Evolutionary conservation across 176 grass and related monocot species (phyloP), one percentile per base, ranked within the genome.

Genomic region (sorghum (Sorghum bicolor)): DNA sequence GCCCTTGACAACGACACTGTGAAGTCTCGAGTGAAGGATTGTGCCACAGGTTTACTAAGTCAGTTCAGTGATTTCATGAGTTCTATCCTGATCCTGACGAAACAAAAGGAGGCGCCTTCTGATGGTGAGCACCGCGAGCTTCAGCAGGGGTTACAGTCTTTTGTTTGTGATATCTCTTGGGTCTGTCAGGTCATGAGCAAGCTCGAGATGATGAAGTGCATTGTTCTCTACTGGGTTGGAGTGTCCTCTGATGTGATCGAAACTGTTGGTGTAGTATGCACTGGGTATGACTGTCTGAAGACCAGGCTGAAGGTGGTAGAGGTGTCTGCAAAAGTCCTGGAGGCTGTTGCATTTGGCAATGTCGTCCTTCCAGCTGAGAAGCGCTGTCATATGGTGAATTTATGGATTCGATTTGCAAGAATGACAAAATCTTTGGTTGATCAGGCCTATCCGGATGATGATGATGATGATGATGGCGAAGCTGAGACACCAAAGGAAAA

Each of bases 191-290:
- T 96, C 26, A 76, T 94, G 25, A 88, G n/a, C 85, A 96, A 96
- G 82, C 87, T 94, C 24, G 96, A 99, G 79, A 99, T 98, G 96
- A 95, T 94, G 93, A 92, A 85, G 40, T 74, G 65, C 72, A 39
- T 98, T 61, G 89, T 83, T 85, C 69, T 47, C 16, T 92, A 92
- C 86, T 96, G 93, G 96, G 70, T 86, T 26, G 74, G 81, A 74
- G 74, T 80, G 1, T 98, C 89, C 1, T 76, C 72, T 0, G 69
- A 85, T 40, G 86, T 98, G 8, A 5, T 89, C 2, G 44, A 82
- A 53, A 81, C 63, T 31, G 32, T 85, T 4, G 83, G 86, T 2
- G 29, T 3, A 47, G 44, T 64, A 20, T 74, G 48, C 19, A 16
- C 10, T 8, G 78, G 36, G 20, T 13, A 57, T 1, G 70, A 86